These are phyloP conservation scores for Penicillium sclerotiorum DNA, from an alignment of 2,329 filamentous ascomycete species.

Conservation along the genomic window DNA sequence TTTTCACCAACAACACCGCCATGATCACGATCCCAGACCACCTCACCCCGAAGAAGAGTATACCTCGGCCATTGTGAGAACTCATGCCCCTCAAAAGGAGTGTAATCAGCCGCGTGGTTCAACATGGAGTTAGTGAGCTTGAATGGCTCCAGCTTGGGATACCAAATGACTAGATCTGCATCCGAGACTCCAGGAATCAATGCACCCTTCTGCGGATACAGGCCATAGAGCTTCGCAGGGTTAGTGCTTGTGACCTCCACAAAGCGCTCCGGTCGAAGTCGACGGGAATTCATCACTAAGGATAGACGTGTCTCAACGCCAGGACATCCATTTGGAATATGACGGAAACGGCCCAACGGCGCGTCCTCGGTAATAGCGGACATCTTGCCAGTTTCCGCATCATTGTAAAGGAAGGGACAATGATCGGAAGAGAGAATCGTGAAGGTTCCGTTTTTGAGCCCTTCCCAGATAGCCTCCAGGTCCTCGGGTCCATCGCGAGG, in stretches of 20 bases:
- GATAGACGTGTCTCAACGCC: constrained; percentile 5
- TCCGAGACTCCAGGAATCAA: constrained; percentile 2
- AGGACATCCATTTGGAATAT: constrained; percentile 4
- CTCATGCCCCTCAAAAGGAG: constrained; percentile 3
- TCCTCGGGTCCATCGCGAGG: background rate
- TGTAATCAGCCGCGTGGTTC: constrained; percentile 8
- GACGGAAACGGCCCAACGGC: background rate
- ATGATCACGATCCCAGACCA: constrained; percentile 4
- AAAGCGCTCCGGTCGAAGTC: background rate
- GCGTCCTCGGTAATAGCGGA: constrained; percentile 1
- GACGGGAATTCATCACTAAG: background rate
- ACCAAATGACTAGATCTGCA: constrained; percentile 6
- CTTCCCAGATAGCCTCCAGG: constrained; percentile 4
- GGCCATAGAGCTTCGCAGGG: constrained; percentile 2
- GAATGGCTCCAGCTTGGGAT: background rate
- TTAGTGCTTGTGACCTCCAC: constrained; percentile 4
- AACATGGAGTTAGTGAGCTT: background rate
- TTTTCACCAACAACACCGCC: background rate
- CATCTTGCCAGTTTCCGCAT: background rate
- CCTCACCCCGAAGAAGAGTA: constrained; percentile 2
- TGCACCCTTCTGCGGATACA: background rate
- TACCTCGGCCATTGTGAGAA: constrained; percentile 3
- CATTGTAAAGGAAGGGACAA: constrained; percentile 1
- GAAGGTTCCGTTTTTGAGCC: constrained; percentile 2
- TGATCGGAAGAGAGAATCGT: constrained; percentile 8